Percentiles rank a stretch among this genome's conserved stretches.
Conservation (phyloP, 352 stramenopile species). For the Peronospora tabacina region DNA sequence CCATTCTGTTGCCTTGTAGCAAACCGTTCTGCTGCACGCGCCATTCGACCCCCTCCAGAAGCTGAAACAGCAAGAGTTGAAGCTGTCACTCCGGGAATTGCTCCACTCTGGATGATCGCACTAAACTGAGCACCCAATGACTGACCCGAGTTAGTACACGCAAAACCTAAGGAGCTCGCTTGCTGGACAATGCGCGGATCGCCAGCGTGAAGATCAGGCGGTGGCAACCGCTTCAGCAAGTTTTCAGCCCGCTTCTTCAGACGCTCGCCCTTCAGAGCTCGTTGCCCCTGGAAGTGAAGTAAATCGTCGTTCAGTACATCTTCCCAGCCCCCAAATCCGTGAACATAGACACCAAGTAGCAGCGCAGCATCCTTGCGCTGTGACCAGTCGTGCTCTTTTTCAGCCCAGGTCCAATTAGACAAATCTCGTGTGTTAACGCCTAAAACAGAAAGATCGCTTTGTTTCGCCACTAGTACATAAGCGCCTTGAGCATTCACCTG, state of each 20-base stretch:
- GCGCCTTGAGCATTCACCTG: conserved; percentile 43
- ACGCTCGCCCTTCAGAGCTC: conserved; percentile 72
- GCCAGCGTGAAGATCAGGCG: conserved; percentile 42
- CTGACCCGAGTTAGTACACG: conserved; percentile 37
- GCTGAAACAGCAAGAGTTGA: conserved; percentile 14
- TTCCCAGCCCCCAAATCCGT: conserved; percentile 82
- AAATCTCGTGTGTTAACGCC: conserved; percentile 56
- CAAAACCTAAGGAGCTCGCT: conserved; percentile 34
- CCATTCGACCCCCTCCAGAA: conserved; percentile 50
- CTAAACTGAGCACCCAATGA: conserved; percentile 63
- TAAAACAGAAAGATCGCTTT: conserved; percentile 56
- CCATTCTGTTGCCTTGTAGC: conserved; percentile 40
- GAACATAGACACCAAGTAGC: conserved; percentile 75
- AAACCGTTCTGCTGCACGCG: conserved; percentile 55
- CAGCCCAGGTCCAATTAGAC: conserved; percentile 60
- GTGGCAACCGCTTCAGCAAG: conserved; percentile 61
- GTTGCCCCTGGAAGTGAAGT: conserved; percentile 71
- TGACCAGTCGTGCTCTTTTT: conserved; percentile 80
- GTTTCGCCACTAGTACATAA: conserved; percentile 66
- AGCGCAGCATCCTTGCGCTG: conserved; percentile 70
- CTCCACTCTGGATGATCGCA: conserved; percentile 62
- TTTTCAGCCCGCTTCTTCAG: conserved; percentile 83
- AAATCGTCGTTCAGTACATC: conserved; percentile 80
- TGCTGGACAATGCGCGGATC: conserved; percentile 59
- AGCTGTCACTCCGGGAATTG: conserved; percentile 28